These are phyloP conservation scores for Fusarium torreyae DNA, from an alignment of 2,329 filamentous ascomycete genomes.

Conservation along the genomic window DNA sequence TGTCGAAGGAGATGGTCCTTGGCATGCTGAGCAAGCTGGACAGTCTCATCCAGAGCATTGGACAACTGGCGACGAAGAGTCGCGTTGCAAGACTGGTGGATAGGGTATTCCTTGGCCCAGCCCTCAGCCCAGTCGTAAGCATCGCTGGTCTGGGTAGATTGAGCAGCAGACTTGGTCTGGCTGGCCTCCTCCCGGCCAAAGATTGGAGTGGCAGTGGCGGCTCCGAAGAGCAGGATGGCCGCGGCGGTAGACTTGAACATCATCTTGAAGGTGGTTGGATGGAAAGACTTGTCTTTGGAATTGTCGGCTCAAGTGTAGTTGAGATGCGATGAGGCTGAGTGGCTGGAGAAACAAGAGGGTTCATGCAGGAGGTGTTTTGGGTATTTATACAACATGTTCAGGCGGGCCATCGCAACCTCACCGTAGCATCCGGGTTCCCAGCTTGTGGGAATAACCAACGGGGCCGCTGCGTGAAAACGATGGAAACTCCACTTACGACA, in stretches of 20 bases:
- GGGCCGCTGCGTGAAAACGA: neutral
- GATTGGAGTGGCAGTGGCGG: conserved; percentile 51
- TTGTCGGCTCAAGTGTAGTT: conserved; percentile 13
- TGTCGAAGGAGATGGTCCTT: conserved; percentile 72
- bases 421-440: conserved; percentile 12
- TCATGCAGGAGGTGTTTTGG: conserved; percentile 20
- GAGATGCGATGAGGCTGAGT: conserved; percentile 30
- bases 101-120: conserved; percentile 59
- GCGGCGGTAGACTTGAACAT: conserved; percentile 47
- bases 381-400: conserved; percentile 41
- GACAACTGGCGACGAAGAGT: conserved; percentile 71
- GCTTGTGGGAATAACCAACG: neutral
- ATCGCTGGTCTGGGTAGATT: conserved; percentile 38
- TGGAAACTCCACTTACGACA: neutral
- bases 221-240: conserved; percentile 48
- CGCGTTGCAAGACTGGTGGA: conserved; percentile 77
- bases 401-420: neutral
- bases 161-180: conserved; percentile 33
- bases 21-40: conserved; percentile 72
- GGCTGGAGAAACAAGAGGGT: conserved; percentile 30
- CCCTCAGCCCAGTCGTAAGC: conserved; percentile 54
- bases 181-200: conserved; percentile 46
- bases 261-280: conserved; percentile 39
- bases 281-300: conserved; percentile 13
- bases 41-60: conserved; percentile 70